phyloP scores from a whole-genome alignment of 768 basidiomycete species.

The Russula brevipes region DNA sequence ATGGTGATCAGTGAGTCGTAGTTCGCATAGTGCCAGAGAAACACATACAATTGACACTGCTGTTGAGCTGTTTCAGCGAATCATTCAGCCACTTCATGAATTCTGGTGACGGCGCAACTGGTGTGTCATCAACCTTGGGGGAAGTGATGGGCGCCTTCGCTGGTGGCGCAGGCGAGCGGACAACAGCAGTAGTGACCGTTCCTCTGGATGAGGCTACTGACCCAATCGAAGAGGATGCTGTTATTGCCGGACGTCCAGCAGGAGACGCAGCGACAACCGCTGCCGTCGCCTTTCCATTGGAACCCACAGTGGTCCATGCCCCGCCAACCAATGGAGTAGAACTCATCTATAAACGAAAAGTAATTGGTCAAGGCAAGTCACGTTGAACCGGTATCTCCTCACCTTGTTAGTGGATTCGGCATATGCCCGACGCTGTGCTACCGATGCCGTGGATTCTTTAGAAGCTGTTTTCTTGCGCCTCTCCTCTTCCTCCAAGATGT shows the following conservation, averaged over 20 bases:
- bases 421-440: slow-evolving; percentile 63
- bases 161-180: slow-evolving; percentile 28
- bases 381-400: slow-evolving; percentile 12
- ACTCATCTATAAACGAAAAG: slow-evolving; percentile 19
- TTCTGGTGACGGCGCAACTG: slow-evolving; percentile 72
- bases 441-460: slow-evolving; percentile 43
- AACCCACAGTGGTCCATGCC: slow-evolving; percentile 85
- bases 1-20: slow-evolving; percentile 4
- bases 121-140: slow-evolving; percentile 55
- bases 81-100: slow-evolving; percentile 90
- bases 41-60: slow-evolving; percentile 60
- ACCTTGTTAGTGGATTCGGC: slow-evolving; percentile 79
- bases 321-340: slow-evolving; percentile 37
- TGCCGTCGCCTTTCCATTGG: slow-evolving; percentile 56
- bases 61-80: slow-evolving; percentile 73
- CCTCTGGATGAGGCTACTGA: slow-evolving; percentile 30
- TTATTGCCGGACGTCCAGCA: slow-evolving; percentile 35
- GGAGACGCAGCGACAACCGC: slow-evolving; percentile 33
- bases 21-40: not conserved
- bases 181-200: slow-evolving; percentile 2
- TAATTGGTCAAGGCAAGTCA: slow-evolving; percentile 6
- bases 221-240: slow-evolving; percentile 37
- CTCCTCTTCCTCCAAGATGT: slow-evolving; percentile 98
- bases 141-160: slow-evolving; percentile 27
- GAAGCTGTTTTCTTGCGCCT: slow-evolving; percentile 60